Evolutionary conservation across 805 yeast species (phyloP).

Genomic region (Ogataea ramenticola): DNA sequence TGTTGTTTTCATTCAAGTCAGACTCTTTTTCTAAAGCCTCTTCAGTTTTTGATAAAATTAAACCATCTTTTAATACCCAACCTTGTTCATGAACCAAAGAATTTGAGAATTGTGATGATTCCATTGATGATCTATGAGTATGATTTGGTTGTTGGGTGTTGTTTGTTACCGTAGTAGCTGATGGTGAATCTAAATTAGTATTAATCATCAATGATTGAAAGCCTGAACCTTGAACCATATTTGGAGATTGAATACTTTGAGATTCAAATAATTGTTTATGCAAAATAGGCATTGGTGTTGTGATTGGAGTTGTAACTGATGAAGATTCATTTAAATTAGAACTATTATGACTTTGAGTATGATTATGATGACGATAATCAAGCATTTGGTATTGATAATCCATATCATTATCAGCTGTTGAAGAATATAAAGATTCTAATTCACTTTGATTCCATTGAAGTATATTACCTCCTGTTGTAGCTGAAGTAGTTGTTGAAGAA

Average conservation of each 20-base stretch:
- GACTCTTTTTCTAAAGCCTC: neutral
- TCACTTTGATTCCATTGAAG: neutral
- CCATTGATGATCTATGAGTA: neutral
- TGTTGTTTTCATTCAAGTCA: neutral
- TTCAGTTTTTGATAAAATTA: neutral
- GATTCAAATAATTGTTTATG: conserved; percentile 1
- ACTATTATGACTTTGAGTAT: neutral
- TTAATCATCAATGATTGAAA: neutral
- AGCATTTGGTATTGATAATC: neutral
- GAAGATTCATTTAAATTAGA: neutral
- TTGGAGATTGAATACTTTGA: neutral
- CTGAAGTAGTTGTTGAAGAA: too few species aligned
- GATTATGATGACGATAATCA: neutral
- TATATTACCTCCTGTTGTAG: too few species aligned
- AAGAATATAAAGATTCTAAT: neutral
- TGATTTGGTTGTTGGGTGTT: neutral
- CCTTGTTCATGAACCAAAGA: neutral
- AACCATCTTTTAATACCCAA: conserved; percentile 1
- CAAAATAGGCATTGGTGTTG: neutral
- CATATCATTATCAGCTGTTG: neutral
- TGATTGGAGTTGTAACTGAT: neutral
- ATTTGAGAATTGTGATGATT: neutral
- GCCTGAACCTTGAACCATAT: neutral
- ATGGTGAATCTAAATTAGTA: neutral
- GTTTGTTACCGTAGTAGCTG: neutral